Conservation (phyloP, 768 basidiomycete genomes). For the Tephrocybe rancida region DNA sequence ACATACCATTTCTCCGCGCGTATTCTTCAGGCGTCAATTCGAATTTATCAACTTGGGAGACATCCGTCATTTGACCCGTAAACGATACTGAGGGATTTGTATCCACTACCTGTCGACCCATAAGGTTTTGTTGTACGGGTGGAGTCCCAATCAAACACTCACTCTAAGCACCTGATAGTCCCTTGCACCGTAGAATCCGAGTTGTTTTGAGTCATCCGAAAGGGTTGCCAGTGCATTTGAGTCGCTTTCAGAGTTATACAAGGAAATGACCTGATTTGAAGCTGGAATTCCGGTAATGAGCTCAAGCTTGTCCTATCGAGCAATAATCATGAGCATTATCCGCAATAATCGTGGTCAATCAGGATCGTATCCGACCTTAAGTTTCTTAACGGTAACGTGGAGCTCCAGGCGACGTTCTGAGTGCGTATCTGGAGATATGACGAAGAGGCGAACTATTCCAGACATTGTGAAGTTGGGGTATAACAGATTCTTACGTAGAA, state of each 20-base stretch:
- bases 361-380: constrained; percentile 62
- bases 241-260: constrained; percentile 63
- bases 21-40: constrained; percentile 86
- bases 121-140: background rate
- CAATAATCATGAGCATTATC: background rate
- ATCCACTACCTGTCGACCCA: constrained; percentile 60
- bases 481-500: no score
- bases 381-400: constrained; percentile 69
- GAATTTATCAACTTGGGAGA: constrained; percentile 89
- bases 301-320: constrained; percentile 73
- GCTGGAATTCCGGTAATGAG: constrained; percentile 89
- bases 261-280: constrained; percentile 65
- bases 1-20: constrained; percentile 72
- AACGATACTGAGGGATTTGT: constrained; percentile 74
- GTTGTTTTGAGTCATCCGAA: constrained; percentile 63
- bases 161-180: constrained; percentile 87
- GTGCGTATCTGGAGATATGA: constrained; percentile 85
- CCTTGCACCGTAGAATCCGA: constrained; percentile 74
- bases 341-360: background rate
- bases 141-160: constrained; percentile 18
- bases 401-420: constrained; percentile 88
- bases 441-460: constrained; percentile 50
- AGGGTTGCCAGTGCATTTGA: constrained; percentile 52
- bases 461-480: constrained; percentile 14
- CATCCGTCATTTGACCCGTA: constrained; percentile 85